Percentiles rank a stretch among this genome's conserved stretches.
phyloP scores from a whole-genome alignment of 1,284 basidiomycete genomes.

The Marasmius tenuissimus region DNA sequence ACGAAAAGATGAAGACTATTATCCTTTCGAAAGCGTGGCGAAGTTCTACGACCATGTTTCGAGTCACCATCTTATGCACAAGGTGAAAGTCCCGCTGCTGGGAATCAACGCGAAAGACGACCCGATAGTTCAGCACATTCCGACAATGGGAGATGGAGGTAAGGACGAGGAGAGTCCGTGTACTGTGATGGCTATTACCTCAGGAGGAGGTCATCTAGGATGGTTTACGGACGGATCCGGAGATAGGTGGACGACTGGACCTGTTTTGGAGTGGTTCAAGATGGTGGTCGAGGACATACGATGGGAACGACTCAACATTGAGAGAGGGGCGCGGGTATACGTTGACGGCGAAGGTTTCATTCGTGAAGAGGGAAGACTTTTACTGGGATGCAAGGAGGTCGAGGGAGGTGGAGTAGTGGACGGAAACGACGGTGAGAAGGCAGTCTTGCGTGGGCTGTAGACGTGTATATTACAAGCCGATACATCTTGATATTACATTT shows the following conservation, averaged over 20 bases:
- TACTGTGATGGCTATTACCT: slow-evolving; percentile 75
- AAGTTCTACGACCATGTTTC: slow-evolving; percentile 23
- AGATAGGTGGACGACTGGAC: slow-evolving; percentile 69
- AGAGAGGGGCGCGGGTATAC: slow-evolving; percentile 30
- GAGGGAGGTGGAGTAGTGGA: slow-evolving; percentile 25
- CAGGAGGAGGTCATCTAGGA: slow-evolving; percentile 89
- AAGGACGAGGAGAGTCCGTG: slow-evolving; percentile 52
- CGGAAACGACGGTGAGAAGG: slow-evolving; percentile 12
- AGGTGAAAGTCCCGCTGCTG: slow-evolving; percentile 72
- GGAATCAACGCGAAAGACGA: slow-evolving; percentile 91
- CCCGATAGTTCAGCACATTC: slow-evolving; percentile 76
- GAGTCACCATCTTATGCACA: slow-evolving; percentile 51
- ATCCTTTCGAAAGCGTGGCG: slow-evolving; percentile 50
- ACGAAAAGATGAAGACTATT: slow-evolving; percentile 45
- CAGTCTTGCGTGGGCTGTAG: slow-evolving; percentile 6
- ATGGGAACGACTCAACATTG: slow-evolving; percentile 23
- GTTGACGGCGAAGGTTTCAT: slow-evolving; percentile 58
- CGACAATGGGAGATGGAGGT: slow-evolving; percentile 49
- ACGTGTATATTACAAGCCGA: neutral
- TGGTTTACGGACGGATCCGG: slow-evolving; percentile 73
- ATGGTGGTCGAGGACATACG: slow-evolving; percentile 57
- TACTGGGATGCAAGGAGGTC: slow-evolving; percentile 48
- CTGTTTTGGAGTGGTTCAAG: slow-evolving; percentile 75
- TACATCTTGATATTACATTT: neutral
- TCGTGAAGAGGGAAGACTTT: slow-evolving; percentile 49